phyloP scores from a whole-genome alignment of 1,284 basidiomycete species.

The Pholiota adiposa region DNA sequence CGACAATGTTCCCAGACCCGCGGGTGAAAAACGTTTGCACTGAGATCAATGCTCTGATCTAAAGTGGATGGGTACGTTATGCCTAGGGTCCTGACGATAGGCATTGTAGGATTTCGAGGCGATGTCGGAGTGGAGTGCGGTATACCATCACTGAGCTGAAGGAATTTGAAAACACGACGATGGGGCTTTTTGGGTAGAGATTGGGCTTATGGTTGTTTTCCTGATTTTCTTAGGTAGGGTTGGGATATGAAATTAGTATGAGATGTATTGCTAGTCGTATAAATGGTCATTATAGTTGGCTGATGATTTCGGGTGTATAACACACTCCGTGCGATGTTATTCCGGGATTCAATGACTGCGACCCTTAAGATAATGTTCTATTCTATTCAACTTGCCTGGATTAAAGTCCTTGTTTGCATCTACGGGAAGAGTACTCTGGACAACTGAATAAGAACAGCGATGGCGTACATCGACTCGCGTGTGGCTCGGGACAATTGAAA shows the following conservation, averaged over 20 bases:
- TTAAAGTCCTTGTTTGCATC: too few species aligned
- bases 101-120: too few species aligned
- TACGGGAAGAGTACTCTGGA: too few species aligned
- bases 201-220: background rate
- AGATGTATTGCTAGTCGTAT: constrained; percentile 2
- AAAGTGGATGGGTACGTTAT: constrained; percentile 15
- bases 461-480: too few species aligned
- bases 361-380: too few species aligned
- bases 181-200: background rate
- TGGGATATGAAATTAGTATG: background rate
- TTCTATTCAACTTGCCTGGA: too few species aligned
- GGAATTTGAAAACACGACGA: background rate
- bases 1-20: constrained; percentile 55
- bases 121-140: background rate
- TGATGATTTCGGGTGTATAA: background rate
- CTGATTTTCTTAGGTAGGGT: background rate
- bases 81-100: too few species aligned
- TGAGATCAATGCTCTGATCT: constrained; percentile 49
- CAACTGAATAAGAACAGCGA: too few species aligned
- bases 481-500: too few species aligned
- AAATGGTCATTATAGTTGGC: background rate
- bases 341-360: too few species aligned
- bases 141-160: background rate
- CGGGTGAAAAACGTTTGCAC: constrained; percentile 54
- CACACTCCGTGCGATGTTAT: too few species aligned